Conservation (phyloP, 2,329 filamentous ascomycete genomes). For the Purpureocillium lavendulum region DNA sequence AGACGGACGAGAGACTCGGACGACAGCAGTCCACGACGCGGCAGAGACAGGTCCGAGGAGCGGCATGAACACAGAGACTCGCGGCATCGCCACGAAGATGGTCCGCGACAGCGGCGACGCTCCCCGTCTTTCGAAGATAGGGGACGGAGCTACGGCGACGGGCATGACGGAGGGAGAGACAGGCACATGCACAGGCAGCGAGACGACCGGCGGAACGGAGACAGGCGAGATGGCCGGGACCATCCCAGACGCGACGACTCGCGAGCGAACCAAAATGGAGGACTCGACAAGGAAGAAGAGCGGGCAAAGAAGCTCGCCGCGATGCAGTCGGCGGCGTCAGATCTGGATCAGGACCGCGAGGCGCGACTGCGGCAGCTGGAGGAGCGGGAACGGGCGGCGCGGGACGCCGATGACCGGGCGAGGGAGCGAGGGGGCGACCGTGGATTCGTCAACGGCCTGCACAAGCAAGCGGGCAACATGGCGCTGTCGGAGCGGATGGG, state of each 20-base stretch:
- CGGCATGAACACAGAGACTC: conserved; percentile 7
- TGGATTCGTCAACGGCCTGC: conserved; percentile 55
- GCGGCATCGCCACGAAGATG: conserved; percentile 17
- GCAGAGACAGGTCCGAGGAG: conserved; percentile 10
- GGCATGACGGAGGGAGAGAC: neutral
- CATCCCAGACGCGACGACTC: conserved; percentile 5
- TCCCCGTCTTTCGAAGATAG: neutral
- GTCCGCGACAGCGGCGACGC: conserved; percentile 11
- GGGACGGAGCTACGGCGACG: neutral
- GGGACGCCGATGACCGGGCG: conserved; percentile 58
- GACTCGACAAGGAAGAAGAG: conserved; percentile 38
- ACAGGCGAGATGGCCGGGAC: conserved; percentile 9
- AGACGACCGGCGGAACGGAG: neutral
- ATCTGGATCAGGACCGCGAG: conserved; percentile 63
- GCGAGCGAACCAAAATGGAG: conserved; percentile 2
- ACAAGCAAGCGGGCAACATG: conserved; percentile 47
- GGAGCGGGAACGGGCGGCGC: conserved; percentile 53
- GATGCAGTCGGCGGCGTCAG: conserved; percentile 63
- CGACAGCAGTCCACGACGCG: conserved; percentile 12
- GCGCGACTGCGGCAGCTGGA: conserved; percentile 59
- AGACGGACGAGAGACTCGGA: conserved; percentile 15
- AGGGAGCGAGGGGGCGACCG: conserved; percentile 56
- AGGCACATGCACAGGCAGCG: neutral
- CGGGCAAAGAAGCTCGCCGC: conserved; percentile 60
- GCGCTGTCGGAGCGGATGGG: conserved; percentile 44